Evolutionary conservation across 306 rosid species (phyloP), one percentile per base, ranked within the genome.

Genomic region (Hippophae rhamnoides): DNA sequence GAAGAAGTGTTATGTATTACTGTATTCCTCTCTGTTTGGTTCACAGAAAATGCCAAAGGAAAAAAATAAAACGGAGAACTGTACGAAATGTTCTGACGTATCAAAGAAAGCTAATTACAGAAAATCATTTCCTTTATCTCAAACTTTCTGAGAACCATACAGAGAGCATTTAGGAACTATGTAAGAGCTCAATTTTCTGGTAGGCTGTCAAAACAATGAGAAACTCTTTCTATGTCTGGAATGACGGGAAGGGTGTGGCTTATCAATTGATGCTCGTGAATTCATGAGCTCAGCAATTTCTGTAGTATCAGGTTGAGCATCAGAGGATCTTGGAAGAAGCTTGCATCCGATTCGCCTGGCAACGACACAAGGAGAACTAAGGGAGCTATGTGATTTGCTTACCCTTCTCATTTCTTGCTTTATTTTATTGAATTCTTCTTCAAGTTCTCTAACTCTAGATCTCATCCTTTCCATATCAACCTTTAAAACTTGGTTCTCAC

Each of bases 401-500:
- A 83, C 92, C 67, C 60, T 83, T 69, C 78, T 90, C 96, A 90
- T 90, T 74, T 90, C 98, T 72, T 81, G 77, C 84, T 85, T 90
- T 52, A 90, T 90, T 71, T 81, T 81, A 65, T 72, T 43, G 64
- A 92, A 87, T 70, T 85, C 92, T 83, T 79, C 86, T 76, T 87
- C 96, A 2, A 87, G 86, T 69, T 85, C 96, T 18, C 82, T 82
- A n/a, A 87, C 96, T 76, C 87, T 87, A 55, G 86, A 78, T 57
- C 87, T 85, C 89, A 85, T 92, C 58, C 73, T 85, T 56, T 83
- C 92, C 92, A 92, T 78, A 65, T 92, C 92, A 66, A 81, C 81
- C 81, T 85, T 92, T 43, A 87, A 74, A 71, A 75, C 86, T 64
- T 68, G 93, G 54, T 92, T 92, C 82, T 92, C 96, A 7, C 95